Conservation (phyloP, 2,329 filamentous ascomycete genomes). For the Arthrobotrys sinensis region DNA sequence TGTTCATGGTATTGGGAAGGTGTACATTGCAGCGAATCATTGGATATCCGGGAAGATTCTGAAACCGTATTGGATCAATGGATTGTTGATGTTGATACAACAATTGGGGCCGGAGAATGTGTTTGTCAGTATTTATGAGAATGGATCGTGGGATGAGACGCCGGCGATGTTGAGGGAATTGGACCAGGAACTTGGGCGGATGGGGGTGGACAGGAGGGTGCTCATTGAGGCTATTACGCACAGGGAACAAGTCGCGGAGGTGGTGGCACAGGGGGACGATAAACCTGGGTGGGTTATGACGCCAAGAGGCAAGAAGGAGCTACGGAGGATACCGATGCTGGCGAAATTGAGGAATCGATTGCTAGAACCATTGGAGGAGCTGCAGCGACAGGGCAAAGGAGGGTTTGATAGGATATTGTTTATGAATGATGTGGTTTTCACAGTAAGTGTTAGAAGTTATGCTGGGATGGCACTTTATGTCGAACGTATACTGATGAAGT, state of each 20-base stretch:
- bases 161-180: conserved; percentile 75
- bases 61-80: conserved; percentile 75
- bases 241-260: conserved; percentile 71
- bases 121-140: conserved; percentile 78
- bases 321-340: conserved; percentile 79
- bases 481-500: neutral
- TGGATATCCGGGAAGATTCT: conserved; percentile 78
- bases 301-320: conserved; percentile 71
- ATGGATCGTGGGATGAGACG: conserved; percentile 78
- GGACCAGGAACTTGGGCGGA: conserved; percentile 71
- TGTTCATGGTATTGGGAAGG: conserved; percentile 45
- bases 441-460: conserved; percentile 67
- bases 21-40: conserved; percentile 80
- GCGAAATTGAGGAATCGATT: conserved; percentile 76
- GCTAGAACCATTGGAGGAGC: conserved; percentile 73
- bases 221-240: conserved; percentile 75
- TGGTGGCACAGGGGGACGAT: conserved; percentile 48
- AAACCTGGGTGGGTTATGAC: conserved; percentile 77
- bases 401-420: conserved; percentile 75
- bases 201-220: conserved; percentile 73
- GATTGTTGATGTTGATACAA: conserved; percentile 73
- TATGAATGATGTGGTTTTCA: conserved; percentile 77
- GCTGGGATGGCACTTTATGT: neutral
- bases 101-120: conserved; percentile 76
- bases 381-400: conserved; percentile 66